Evolutionary conservation across 305 asterid genomes (phyloP), one percentile per base, ranked within the genome.

Genomic region (Fraxinus albicans): DNA sequence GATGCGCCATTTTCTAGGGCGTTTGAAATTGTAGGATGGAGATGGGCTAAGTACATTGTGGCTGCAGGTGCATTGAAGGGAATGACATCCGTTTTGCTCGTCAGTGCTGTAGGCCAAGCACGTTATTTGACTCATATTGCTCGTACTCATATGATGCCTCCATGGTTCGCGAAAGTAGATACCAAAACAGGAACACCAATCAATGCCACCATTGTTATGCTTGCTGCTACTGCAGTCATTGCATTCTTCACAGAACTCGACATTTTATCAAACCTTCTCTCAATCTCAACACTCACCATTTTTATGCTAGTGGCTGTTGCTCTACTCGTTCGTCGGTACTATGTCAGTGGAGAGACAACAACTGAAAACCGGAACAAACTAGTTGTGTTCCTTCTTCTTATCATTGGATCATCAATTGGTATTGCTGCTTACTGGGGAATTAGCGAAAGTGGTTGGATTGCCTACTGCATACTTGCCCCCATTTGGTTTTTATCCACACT

Each of bases 91-190:
- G 94, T 90, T n/a, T 80, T 90, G 34, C 82, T 91, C 1, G 93
- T 85, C 5, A 65, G 88, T 1, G 87, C 90, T 0, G 84, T 91
- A 10, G 94, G 91, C 0, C 92, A 90, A 77, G 93, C 92, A 4
- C 91, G 93, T 27, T 91, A 91, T 27, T 80, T 90, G 2, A 88
- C 94, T 13, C 94, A 91, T 79, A 91, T 91, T 9, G 92, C 94
- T 4, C 91, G 94, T 42, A 88, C 92, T 0, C 94, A 91, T 58
- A 91, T 91, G 93, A 88, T 88, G 82, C 94, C 94, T 4, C 94
- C 93, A 12, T 87, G 90, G 88, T 86, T 91, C 17, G 90, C 93
- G 0, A 81, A 83, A 47, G 90, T 91, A 15, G 78, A 87, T 73
- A 81, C 87, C 3, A 91, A 86, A 76, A 90, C 92, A 0, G 91